A percentile compares a stretch with the other conserved stretches of the same genome.
Conservation (phyloP, 176 grass and related monocot genomes). For the Oryza coarctata region DNA sequence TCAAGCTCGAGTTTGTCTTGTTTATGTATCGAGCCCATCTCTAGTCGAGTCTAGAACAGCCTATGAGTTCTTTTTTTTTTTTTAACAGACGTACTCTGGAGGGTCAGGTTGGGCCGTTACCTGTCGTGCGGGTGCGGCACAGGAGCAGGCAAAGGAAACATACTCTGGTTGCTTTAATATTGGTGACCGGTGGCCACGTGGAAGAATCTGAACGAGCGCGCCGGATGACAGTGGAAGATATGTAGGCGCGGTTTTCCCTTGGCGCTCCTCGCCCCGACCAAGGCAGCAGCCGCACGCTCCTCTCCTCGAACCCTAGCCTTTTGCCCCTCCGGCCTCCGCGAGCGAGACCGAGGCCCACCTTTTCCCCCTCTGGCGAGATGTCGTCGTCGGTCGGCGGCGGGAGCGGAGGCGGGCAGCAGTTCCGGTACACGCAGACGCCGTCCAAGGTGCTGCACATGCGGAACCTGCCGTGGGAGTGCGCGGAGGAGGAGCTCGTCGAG, state of each 20-base stretch:
- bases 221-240: neutral
- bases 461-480: slow-evolving; percentile 91
- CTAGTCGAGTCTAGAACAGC: too few relatives aligned
- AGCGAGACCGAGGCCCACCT: too few relatives aligned
- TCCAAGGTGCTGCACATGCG: slow-evolving; percentile 95
- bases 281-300: too few relatives aligned
- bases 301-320: neutral
- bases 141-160: too few relatives aligned
- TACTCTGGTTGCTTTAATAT: neutral
- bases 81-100: too few relatives aligned
- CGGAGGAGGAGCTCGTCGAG: slow-evolving; percentile 89
- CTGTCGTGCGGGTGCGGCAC: too few relatives aligned
- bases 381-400: slow-evolving; percentile 50
- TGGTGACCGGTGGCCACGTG: neutral
- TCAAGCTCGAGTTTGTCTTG: too few relatives aligned
- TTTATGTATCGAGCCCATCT: too few relatives aligned
- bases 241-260: too few relatives aligned
- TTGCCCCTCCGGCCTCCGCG: neutral
- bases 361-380: slow-evolving; percentile 33
- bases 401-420: slow-evolving; percentile 56
- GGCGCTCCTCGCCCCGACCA: too few relatives aligned
- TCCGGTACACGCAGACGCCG: slow-evolving; percentile 87
- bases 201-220: neutral
- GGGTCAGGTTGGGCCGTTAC: too few relatives aligned
- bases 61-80: too few relatives aligned